Base-by-base conservation (phyloP, 495 filamentous ascomycete species). In the Xylaria curta region DNA sequence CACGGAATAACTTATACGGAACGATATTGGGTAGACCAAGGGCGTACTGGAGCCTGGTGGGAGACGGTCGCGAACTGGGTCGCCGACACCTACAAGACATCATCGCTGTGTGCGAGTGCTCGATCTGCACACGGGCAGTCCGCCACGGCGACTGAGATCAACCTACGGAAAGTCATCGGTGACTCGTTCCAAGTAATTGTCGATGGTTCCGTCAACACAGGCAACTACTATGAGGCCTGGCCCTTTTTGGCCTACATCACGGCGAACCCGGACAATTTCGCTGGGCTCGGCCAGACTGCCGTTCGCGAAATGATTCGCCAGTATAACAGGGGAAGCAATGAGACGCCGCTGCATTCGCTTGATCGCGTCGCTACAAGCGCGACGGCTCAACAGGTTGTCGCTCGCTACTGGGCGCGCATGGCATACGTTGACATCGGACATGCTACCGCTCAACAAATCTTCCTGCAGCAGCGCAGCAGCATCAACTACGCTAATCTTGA, bases 401-500 rank as follows among this genome's bases (percentile, higher is more conserved):
- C 74, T 4, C 75, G 82, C 17, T 85, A 85, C 73, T 85, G 82
- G 82, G 84, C 82, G 24, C 74, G 82, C 5, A 85, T 85, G 82
- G 84, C 84, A 0, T 84, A 81, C 44, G 80, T 83, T 5, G 84
- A 85, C 47, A 81, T 85, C 53, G 81, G 81, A 17, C 79, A 85
- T 69, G 73, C 72, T 17, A 82, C 83, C 53, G 81, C 81, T 1
- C 74, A 75, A 40, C 76, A 76, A 21, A 60, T 77, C 49, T 85
- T 79, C 71, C 71, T 73, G 15, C 72, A 62, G 28, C 74, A 81
- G 71, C 70, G 74, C 40, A 77, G 72, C 17, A 75, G 71, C 38
- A 66, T 83, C 17, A 85, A 79, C 60, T 84, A 83, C 44, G 81
- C 81, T 15, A 85, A 85, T 51, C 62, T 82, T 10, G 82, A 85